Percentiles rank a stretch among this genome's conserved stretches.
Evolutionary conservation across 2,329 filamentous ascomycete genomes (phyloP).

Genomic region (Sphaerulina vaccinii): DNA sequence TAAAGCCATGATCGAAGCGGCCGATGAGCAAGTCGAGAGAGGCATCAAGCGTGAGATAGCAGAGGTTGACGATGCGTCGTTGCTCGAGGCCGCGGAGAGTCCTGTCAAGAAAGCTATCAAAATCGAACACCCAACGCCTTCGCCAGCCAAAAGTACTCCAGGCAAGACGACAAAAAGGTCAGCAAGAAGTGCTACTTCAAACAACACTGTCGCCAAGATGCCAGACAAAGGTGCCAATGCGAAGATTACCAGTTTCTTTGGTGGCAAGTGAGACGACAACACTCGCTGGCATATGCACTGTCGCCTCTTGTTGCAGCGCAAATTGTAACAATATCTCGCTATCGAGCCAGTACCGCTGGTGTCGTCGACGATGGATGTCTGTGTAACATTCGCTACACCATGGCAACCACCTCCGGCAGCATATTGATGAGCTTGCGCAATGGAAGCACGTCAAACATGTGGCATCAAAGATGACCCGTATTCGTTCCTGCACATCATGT

Average conservation of each 20-base stretch:
- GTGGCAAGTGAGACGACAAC: slow-evolving; percentile 40
- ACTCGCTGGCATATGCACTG: neutral
- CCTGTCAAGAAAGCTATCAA: slow-evolving; percentile 42
- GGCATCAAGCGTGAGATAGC: slow-evolving; percentile 52
- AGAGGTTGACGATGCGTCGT: slow-evolving; percentile 36
- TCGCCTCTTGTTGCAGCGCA: neutral
- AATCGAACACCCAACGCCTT: slow-evolving; percentile 30
- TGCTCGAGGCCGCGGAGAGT: slow-evolving; percentile 29
- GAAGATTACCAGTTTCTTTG: slow-evolving; percentile 59
- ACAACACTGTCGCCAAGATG: slow-evolving; percentile 50
- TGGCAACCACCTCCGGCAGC: neutral
- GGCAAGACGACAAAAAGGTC: slow-evolving; percentile 38
- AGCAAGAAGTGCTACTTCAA: slow-evolving; percentile 58
- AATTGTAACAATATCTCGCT: neutral
- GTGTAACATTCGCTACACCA: neutral
- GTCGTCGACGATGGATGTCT: neutral
- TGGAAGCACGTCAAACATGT: neutral
- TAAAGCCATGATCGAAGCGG: slow-evolving; percentile 26
- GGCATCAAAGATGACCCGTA: neutral
- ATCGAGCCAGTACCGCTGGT: neutral
- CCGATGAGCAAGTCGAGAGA: slow-evolving; percentile 31
- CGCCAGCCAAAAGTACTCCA: slow-evolving; percentile 25
- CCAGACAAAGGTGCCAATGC: slow-evolving; percentile 51
- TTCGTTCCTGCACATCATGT: neutral
- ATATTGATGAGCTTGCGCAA: slow-evolving; percentile 1